Evolutionary conservation across 1,139 yeast species (phyloP), one percentile per base, ranked within the genome.

Genomic region (Pneumocystis oryctolagi): DNA sequence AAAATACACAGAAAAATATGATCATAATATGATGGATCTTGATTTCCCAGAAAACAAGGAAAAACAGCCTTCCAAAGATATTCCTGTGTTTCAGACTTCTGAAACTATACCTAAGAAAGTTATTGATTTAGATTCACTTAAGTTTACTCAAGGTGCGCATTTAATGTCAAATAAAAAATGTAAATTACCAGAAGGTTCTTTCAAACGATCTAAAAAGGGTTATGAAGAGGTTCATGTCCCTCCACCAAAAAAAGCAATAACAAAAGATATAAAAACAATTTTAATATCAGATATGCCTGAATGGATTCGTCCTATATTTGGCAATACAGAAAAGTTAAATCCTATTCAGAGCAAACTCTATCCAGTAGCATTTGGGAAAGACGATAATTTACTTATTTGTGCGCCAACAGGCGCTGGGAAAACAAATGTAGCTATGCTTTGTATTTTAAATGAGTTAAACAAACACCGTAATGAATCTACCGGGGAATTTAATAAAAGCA

Each of bases 351-450:
- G 96, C 1, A 82, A 81, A 67, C 89, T 90, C 0, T 89, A 76
- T 68, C 94, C 95, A 1, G 73, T 77, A 47, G 97, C 95, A 0
- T 88, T 90, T 69, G 73, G 79, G 9, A 74, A 81, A 0, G 94
- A 87, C 70, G 80, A 80, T 20, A 92, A 90, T 69, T 72, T 92
- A 61, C 76, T 92, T 28, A 77, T 92, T 68, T 90, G 97, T 79
- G 97, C 98, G 0, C 98, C 98, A 2, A 92, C 98, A 0, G 98
- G 98, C 75, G 97, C 97, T 2, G 98, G 98, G 76, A 92, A 92
- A 72, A 92, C 98, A 16, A 92, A 92, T 73, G 95, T 90, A 40
- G 98, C 98, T 0, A 80, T 92, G 82, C 75, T 92, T 64, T 77
- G 96, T 0, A 80, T 88, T 5, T 75, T 90, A 30, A 78, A 85